Evolutionary conservation across 208 protist species (phyloP).

Genomic region (Wallacemonas rigidus): DNA sequence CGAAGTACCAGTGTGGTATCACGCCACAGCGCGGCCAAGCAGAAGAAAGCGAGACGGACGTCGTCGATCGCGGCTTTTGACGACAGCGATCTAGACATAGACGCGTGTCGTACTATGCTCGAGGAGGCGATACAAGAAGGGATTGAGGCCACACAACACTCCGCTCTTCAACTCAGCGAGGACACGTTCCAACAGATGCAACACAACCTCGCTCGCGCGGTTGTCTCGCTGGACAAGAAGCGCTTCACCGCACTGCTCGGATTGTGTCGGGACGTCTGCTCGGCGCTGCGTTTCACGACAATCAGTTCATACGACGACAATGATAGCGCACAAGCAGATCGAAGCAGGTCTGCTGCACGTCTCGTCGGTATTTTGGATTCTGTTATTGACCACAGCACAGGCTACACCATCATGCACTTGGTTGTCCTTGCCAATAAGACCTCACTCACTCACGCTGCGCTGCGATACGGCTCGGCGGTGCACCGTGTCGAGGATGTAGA

Average conservation of each 20-base stretch:
- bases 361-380: constrained; percentile 31
- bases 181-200: constrained; percentile 29
- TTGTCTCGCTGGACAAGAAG: constrained; percentile 17
- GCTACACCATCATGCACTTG: constrained; percentile 51
- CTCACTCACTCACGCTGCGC: constrained; percentile 28
- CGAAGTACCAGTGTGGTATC: not conserved
- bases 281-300: not conserved
- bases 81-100: constrained; percentile 15
- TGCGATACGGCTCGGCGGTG: constrained; percentile 34
- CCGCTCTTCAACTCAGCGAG: constrained; percentile 2
- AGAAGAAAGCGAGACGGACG: not conserved
- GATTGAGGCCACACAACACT: not conserved
- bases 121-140: not conserved
- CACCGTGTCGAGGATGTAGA: constrained; percentile 42
- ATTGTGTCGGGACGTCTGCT: constrained; percentile 19
- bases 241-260: constrained; percentile 27
- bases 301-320: constrained; percentile 13
- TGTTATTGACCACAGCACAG: constrained; percentile 35
- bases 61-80: not conserved
- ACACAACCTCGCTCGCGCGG: constrained; percentile 32
- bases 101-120: constrained; percentile 13
- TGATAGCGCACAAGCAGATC: not conserved
- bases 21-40: not conserved
- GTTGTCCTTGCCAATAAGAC: constrained; percentile 26
- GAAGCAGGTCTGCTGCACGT: not conserved